Evolutionary conservation across 805 yeast genomes (phyloP).

Genomic region (Suhomyces tanzawaensis): DNA sequence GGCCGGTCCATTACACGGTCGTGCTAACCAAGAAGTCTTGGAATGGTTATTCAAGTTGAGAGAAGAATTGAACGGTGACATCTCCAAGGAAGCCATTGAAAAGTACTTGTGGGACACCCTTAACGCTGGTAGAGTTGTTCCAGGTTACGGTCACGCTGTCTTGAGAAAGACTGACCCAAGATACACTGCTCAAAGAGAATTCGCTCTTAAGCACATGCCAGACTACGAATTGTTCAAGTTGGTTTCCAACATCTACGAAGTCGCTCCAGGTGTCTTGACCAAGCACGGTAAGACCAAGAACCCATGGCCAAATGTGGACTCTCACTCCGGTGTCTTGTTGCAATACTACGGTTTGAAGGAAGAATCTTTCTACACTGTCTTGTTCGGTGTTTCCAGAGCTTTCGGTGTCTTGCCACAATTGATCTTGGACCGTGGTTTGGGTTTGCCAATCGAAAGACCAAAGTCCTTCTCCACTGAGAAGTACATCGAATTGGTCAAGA

Average conservation of each 20-base stretch:
- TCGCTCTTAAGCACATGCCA: constrained; percentile 60
- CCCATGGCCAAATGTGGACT: constrained; percentile 84
- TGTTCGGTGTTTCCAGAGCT: constrained; percentile 80
- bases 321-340: constrained; percentile 74
- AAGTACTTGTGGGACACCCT: constrained; percentile 69
- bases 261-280: constrained; percentile 73
- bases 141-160: constrained; percentile 89
- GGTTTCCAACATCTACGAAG: constrained; percentile 61
- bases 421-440: constrained; percentile 74
- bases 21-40: constrained; percentile 83
- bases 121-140: constrained; percentile 74
- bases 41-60: constrained; percentile 68
- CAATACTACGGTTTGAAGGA: constrained; percentile 78
- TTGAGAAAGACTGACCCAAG: constrained; percentile 82
- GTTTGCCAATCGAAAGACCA: constrained; percentile 81
- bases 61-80: constrained; percentile 61
- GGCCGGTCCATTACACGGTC: constrained; percentile 85
- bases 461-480: constrained; percentile 57
- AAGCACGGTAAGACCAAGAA: constrained; percentile 83
- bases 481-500: constrained; percentile 75
- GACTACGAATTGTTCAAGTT: constrained; percentile 63
- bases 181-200: constrained; percentile 69
- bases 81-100: constrained; percentile 53
- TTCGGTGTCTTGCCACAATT: constrained; percentile 77
- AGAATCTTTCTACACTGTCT: constrained; percentile 72